Evolutionary conservation across 2,329 filamentous ascomycete species (phyloP).

Genomic region (Phyllachora maydis): DNA sequence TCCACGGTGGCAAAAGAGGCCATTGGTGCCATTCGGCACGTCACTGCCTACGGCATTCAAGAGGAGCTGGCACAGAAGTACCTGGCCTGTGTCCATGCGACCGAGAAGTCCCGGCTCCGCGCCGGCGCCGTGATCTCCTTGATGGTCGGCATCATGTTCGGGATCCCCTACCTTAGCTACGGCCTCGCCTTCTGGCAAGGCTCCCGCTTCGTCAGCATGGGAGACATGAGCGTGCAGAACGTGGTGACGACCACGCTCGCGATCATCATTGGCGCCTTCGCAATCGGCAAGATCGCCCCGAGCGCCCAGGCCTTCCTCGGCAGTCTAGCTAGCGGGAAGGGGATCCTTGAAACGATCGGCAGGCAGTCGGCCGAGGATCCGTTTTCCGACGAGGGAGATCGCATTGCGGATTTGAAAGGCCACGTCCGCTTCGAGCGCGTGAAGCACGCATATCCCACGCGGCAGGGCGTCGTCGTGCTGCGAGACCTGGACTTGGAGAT

Average conservation of each 20-base stretch:
- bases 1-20: no score
- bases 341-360: constrained; percentile 91
- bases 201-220: constrained; percentile 48
- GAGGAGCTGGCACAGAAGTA: no score
- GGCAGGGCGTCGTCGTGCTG: constrained; percentile 80
- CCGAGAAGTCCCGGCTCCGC: no score
- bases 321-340: constrained; percentile 63
- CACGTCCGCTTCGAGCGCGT: constrained; percentile 63
- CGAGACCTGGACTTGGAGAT: constrained; percentile 60
- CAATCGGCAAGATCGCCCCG: constrained; percentile 69
- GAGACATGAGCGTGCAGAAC: constrained; percentile 42
- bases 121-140: no score
- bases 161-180: constrained; percentile 75
- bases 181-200: constrained; percentile 80
- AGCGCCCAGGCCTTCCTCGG: constrained; percentile 75
- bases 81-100: no score
- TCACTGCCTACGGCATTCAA: no score
- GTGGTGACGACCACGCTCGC: constrained; percentile 77
- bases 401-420: constrained; percentile 52
- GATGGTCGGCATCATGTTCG: no score
- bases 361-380: constrained; percentile 70
- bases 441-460: constrained; percentile 86
- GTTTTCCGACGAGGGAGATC: constrained; percentile 47
- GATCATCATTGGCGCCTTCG: constrained; percentile 84
- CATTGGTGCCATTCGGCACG: no score